phyloP scores from a whole-genome alignment of 2,329 filamentous ascomycete species.

The Penicillium sclerotigenum region DNA sequence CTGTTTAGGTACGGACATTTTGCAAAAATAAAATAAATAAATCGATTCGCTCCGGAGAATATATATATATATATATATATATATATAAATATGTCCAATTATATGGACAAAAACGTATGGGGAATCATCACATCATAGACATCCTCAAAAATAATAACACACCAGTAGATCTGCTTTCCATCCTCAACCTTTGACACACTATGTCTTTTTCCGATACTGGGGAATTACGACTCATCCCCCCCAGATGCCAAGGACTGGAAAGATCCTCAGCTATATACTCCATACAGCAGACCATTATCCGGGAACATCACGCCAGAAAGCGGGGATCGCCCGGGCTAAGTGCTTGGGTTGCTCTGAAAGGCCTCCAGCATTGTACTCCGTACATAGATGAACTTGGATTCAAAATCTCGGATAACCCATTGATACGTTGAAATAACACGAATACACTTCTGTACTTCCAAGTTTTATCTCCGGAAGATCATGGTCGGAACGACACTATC shows the following conservation, averaged over 20 bases:
- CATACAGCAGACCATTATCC: constrained; percentile 34
- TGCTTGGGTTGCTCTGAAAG: constrained; percentile 32
- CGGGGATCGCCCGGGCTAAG: constrained; percentile 30
- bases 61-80: neutral
- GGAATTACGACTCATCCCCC: constrained; percentile 23
- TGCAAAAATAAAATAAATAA: no score
- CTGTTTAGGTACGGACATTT: no score
- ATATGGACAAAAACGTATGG: neutral
- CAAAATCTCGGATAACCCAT: neutral
- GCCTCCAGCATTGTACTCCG: constrained; percentile 44
- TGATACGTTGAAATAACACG: neutral
- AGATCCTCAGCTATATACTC: constrained; percentile 38
- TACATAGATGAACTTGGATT: neutral
- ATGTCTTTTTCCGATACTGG: neutral
- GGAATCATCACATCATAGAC: neutral
- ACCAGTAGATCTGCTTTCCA: neutral
- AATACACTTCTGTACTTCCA: no score
- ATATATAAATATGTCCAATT: neutral
- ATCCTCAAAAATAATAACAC: neutral
- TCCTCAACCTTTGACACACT: neutral
- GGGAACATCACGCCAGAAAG: constrained; percentile 34
- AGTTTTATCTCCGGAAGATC: neutral
- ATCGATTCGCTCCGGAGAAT: neutral
- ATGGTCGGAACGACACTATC: constrained; percentile 42
- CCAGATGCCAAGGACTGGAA: constrained; percentile 33